Conservation (phyloP, 192 early-diverging fungal genomes). For the Coemansia javaensis region DNA sequence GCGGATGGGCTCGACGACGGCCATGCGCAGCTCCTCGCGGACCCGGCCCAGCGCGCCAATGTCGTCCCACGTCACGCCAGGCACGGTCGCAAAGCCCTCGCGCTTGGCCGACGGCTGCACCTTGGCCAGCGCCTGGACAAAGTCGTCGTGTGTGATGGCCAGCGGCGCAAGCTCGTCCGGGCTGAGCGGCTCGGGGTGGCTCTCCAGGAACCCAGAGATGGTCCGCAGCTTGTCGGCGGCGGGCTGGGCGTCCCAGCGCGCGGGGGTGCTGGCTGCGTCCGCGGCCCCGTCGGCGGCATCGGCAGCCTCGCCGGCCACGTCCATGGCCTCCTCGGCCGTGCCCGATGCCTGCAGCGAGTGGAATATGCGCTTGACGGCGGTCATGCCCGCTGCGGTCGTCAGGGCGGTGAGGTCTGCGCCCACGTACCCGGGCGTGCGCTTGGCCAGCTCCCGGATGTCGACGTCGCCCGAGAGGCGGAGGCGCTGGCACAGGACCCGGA, state of each 20-base stretch:
- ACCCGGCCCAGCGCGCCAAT: slow-evolving; percentile 85
- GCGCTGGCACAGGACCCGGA: slow-evolving; percentile 47
- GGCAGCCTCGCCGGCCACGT: background rate
- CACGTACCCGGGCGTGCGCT: slow-evolving; percentile 93
- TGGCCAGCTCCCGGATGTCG: slow-evolving; percentile 73
- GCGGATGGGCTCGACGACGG: slow-evolving; percentile 92
- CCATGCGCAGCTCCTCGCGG: slow-evolving; percentile 90
- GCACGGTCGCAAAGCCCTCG: slow-evolving; percentile 97
- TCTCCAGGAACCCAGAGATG: slow-evolving; percentile 69
- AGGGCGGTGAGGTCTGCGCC: slow-evolving; percentile 95
- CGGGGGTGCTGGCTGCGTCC: slow-evolving; percentile 20
- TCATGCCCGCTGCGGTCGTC: slow-evolving; percentile 82
- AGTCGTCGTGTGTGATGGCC: slow-evolving; percentile 80
- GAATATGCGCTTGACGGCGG: slow-evolving; percentile 78
- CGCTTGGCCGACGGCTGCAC: slow-evolving; percentile 97
- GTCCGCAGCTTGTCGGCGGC: slow-evolving; percentile 53
- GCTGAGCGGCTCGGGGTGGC: slow-evolving; percentile 69
- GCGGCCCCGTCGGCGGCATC: background rate
- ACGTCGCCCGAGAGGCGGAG: slow-evolving; percentile 77
- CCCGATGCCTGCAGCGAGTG: slow-evolving; percentile 13
- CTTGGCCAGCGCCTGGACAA: slow-evolving; percentile 74
- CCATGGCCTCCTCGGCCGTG: background rate
- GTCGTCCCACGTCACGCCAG: slow-evolving; percentile 93
- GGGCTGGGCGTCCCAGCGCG: slow-evolving; percentile 27
- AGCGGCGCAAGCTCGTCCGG: slow-evolving; percentile 77